Evolutionary conservation across 495 filamentous ascomycete species (phyloP), one percentile per base, ranked within the genome.

Genomic region (Penicillium paradoxum): DNA sequence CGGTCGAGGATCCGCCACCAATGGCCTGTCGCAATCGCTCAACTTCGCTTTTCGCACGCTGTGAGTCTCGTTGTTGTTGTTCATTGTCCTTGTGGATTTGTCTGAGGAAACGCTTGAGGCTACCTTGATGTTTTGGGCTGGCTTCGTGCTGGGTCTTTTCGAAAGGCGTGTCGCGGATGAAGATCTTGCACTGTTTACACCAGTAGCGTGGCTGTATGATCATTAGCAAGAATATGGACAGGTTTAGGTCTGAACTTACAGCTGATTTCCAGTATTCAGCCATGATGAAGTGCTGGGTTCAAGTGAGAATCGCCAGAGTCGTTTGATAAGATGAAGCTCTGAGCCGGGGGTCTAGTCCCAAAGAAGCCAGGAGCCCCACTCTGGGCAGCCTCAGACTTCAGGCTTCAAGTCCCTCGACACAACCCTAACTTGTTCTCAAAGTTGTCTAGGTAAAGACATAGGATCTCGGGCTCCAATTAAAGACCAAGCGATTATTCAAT

Each of bases 201-300:
- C 90, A 97, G 75, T 91, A 90, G 67, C 84, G 91, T 10, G 91
- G 89, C 76, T 88, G 42, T 40, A 46, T 29, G 32, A 13, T 33
- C 32, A 2, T 63, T 39, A 62, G 45, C 3, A 18, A 18, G 21
- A 3, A 32, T 32, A 30, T 21, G 24, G 2, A 4, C 17, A 30
- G 4, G 4, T 5, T 6, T 2, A 8, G 1, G 32, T 29, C 3
- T 44, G 25, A 6, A 69, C 79, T 65, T 65, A 83, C 83, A n/a
- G 91, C 93, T 19, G 93, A 97, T 72, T 97, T 97, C 93, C 93
- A 98, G 71, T 96, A 92, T 81, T 97, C 95, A 1, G 93, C 85
- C 93, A 98, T 98, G 39, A 27, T 49, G 24, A 30, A 10, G 27
- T 39, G 45, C 36, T 49, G 32, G 9, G 21, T 25, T 14, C 3